phyloP scores from a whole-genome alignment of 768 basidiomycete genomes.

The Kwoniella newhampshirensis region DNA sequence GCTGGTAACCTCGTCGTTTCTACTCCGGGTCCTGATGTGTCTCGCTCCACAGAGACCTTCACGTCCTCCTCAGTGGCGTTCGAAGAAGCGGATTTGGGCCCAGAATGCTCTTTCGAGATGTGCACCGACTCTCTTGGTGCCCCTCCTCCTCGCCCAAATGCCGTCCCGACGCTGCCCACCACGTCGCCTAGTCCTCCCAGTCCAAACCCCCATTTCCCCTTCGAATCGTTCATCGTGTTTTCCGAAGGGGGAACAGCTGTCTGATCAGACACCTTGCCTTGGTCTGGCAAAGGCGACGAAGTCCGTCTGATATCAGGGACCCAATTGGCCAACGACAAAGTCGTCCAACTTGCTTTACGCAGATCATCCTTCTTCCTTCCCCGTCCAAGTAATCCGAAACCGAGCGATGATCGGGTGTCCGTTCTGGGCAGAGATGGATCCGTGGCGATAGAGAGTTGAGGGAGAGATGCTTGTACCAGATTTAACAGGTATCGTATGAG shows the following conservation, averaged over 20 bases:
- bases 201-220: conserved; percentile 13
- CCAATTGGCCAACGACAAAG: conserved; percentile 31
- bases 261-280: no score
- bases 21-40: no score
- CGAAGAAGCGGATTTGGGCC: no score
- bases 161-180: conserved; percentile 28
- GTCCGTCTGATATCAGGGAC: conserved; percentile 22
- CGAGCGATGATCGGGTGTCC: conserved; percentile 14
- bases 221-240: background rate
- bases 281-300: conserved; percentile 3
- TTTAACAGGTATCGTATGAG: conserved; percentile 25
- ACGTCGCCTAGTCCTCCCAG: conserved; percentile 20
- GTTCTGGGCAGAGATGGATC: background rate
- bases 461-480: conserved; percentile 24
- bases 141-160: conserved; percentile 26
- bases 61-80: no score
- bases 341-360: conserved; percentile 34
- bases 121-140: no score
- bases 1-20: no score
- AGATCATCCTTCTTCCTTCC: conserved; percentile 5
- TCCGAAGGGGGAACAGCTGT: background rate
- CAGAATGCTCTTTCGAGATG: no score
- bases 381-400: conserved; percentile 16
- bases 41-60: no score
- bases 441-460: conserved; percentile 6